Evolutionary conservation across 2,329 filamentous ascomycete genomes (phyloP), one percentile per base, ranked within the genome.

Genomic region (Gliomastix tumulicola): DNA sequence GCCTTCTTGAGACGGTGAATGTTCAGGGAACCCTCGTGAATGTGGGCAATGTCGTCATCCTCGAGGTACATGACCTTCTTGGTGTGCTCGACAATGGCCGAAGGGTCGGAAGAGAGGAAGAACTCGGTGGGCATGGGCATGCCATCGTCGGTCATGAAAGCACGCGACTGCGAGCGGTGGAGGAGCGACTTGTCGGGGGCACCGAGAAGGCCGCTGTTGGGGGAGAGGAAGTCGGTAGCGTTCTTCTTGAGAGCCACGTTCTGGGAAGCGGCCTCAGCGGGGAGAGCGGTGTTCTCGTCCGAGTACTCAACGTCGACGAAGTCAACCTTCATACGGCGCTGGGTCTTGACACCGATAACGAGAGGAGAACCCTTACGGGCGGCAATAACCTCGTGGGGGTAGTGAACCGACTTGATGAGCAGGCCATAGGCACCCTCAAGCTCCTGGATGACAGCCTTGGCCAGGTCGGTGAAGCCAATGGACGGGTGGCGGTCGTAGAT

Each of bases 61-160:
- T 98, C 92, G 39, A 98, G 84, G 74, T 98, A 98, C 66, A 98
- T 82, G 47, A 98, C 92, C 79, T 97, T 98, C 80, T 98, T 98
- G 62, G 92, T 98, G 77, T 98, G 92, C 75, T 98, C 92, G 50
- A 98, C 85, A 55, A 98, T 96, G 55, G 92, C 90, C 30, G 92
- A 96, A 15, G 92, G 92, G 66, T 98, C 92, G 41, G 92, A 98
- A 41, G 92, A 98, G 49, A 98, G 79, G 80, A 97, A 98, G 74
- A 98, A 98, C 66, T 98, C 92, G 53, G 90, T 90, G 45, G 92
- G 90, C 78, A 97, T 94, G 49, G 92, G 92, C 63, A 89, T 84
- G 62, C 92, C 92, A 64, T 98, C 92, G 57, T 98, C 92, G 38
- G 90, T 97, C 71, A 98, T 86, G 76, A 98, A 98, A 46, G 92